Percentiles rank a stretch among this genome's conserved stretches.
Conservation (phyloP, 768 basidiomycete species). For the Mycena maculata region DNA sequence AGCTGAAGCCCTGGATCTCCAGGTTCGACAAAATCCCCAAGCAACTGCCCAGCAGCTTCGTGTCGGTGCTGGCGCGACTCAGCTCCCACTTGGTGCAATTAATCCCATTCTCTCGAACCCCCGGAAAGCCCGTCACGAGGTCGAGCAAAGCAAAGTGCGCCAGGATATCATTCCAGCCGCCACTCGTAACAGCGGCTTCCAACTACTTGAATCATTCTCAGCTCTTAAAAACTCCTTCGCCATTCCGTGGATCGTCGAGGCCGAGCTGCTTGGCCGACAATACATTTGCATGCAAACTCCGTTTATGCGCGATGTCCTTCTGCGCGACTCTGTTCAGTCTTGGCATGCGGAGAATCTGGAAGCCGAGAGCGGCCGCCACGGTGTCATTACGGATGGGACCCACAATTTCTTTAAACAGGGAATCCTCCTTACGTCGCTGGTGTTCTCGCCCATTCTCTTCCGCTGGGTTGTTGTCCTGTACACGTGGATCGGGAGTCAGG, state of each 20-base stretch:
- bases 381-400: conserved; percentile 5
- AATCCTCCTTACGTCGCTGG: conserved; percentile 2
- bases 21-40: conserved; percentile 5
- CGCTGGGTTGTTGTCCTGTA: conserved; percentile 12
- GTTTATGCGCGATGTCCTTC: conserved; percentile 10
- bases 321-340: conserved; percentile 4
- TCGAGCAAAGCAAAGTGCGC: conserved; percentile 13
- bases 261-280: conserved; percentile 1
- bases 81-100: neutral
- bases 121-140: conserved; percentile 3
- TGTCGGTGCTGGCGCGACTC: neutral
- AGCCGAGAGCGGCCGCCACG: conserved; percentile 9
- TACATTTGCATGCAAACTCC: conserved; percentile 14
- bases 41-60: conserved; percentile 3
- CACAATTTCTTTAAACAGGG: conserved; percentile 16
- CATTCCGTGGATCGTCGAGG: conserved; percentile 8
- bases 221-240: conserved; percentile 5
- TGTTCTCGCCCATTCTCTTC: neutral
- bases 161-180: neutral
- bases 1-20: neutral
- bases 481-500: conserved; percentile 6
- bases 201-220: neutral
- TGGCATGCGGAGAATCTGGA: conserved; percentile 10
- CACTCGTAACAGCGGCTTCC: conserved; percentile 3
- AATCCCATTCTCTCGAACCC: neutral